Percentiles rank a stretch among this genome's conserved stretches.
Evolutionary conservation across 352 stramenopile species (phyloP).

Genomic region (Stramenopiles sp.): DNA sequence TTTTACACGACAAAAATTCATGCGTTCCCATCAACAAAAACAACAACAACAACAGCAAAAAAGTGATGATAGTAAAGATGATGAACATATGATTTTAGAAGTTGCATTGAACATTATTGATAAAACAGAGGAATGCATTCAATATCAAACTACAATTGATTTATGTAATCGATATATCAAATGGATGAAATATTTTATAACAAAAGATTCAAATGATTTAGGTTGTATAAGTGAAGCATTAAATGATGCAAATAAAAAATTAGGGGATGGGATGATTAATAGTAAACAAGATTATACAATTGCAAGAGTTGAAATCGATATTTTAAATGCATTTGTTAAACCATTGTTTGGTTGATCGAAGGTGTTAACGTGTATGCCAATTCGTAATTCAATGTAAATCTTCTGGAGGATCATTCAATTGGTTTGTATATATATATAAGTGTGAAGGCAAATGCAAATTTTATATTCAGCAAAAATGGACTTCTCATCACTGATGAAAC

Average conservation of each 20-base stretch:
- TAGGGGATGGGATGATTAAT: neutral
- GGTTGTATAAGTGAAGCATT: neutral
- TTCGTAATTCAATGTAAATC: no score
- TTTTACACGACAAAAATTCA: neutral
- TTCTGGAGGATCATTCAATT: no score
- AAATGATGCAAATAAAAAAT: slow-evolving; percentile 5
- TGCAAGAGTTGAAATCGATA: neutral
- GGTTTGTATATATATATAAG: no score
- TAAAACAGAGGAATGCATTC: neutral
- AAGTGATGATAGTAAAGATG: neutral
- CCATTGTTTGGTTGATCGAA: slow-evolving; percentile 3
- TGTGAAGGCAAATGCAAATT: no score
- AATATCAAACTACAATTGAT: neutral
- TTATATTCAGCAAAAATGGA: no score
- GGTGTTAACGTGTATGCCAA: no score
- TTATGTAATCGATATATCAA: neutral
- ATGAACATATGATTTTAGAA: neutral
- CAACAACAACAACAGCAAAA: no score
- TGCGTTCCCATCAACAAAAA: no score
- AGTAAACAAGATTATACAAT: neutral
- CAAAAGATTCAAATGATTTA: neutral
- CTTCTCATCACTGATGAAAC: no score
- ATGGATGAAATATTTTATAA: neutral
- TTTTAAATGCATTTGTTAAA: neutral
- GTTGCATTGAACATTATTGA: neutral